Conservation (phyloP, 148 eudicot genomes). For the Rhododendron mucronatum region DNA sequence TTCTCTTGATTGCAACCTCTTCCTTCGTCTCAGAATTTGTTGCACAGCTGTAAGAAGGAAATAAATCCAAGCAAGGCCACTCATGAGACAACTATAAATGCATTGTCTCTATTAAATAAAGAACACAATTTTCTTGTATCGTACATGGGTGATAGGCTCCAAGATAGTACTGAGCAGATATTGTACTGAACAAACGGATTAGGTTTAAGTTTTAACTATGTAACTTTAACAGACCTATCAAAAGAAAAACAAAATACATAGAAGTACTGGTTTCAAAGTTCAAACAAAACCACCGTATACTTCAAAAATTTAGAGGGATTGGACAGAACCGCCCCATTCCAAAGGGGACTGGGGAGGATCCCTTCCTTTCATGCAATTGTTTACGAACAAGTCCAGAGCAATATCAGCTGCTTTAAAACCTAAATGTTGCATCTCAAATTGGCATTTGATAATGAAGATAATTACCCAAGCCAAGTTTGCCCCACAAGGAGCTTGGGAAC, state of each 20-base stretch:
- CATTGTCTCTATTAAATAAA: neutral
- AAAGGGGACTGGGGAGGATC: neutral
- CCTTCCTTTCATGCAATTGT: neutral
- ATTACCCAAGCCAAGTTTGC: neutral
- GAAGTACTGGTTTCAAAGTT: neutral
- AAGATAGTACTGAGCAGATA: neutral
- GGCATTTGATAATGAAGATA: neutral
- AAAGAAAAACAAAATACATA: neutral
- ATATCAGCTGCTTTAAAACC: neutral
- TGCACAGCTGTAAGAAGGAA: slow-evolving; percentile 57
- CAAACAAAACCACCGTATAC: neutral
- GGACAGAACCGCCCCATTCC: neutral
- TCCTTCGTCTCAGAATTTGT: slow-evolving; percentile 77
- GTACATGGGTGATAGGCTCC: neutral
- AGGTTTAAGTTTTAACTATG: neutral
- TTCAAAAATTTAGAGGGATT: neutral
- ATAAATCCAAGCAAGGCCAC: neutral
- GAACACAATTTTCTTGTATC: neutral
- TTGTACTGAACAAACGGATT: neutral
- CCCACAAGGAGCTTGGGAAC: neutral
- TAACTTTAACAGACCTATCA: neutral
- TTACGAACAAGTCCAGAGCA: neutral
- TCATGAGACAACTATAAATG: neutral
- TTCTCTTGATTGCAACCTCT: slow-evolving; percentile 88
- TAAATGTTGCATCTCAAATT: neutral